Conservation (phyloP, 352 stramenopile genomes). For the Thraustochytrium striatum region DNA sequence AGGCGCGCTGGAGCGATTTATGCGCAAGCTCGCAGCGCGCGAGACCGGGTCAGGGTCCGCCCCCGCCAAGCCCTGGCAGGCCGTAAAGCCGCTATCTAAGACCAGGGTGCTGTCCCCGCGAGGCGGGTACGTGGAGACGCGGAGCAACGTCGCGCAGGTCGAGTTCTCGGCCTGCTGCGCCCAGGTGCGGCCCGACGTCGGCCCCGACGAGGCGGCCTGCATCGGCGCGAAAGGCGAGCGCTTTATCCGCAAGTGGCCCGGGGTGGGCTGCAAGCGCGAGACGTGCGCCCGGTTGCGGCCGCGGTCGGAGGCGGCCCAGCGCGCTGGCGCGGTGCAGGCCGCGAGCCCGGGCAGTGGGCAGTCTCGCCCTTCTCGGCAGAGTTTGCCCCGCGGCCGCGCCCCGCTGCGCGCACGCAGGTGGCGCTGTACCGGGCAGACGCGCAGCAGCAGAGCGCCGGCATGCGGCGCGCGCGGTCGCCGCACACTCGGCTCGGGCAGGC, state of each 20-base stretch:
- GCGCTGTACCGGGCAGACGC: not conserved
- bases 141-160: not conserved
- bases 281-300: conserved; percentile 29
- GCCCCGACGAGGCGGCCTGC: not conserved
- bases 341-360: not conserved
- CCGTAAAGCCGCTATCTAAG: not conserved
- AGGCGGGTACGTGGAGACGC: not conserved
- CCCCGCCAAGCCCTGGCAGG: not conserved
- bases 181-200: not conserved
- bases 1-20: not conserved
- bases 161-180: not conserved
- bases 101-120: not conserved
- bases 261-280: not conserved
- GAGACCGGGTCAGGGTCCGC: not conserved
- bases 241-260: conserved; percentile 2
- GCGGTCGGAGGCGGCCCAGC: conserved; percentile 1
- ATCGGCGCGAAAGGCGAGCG: conserved; percentile 5
- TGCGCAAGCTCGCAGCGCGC: not conserved
- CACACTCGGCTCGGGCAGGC: not conserved
- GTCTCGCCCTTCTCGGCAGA: not conserved
- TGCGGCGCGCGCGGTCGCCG: not conserved
- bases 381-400: not conserved
- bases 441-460: not conserved
- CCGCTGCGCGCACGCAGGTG: not conserved
- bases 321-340: not conserved